phyloP scores from a whole-genome alignment of 1,284 basidiomycete genomes.

The Sparassis latifolia region DNA sequence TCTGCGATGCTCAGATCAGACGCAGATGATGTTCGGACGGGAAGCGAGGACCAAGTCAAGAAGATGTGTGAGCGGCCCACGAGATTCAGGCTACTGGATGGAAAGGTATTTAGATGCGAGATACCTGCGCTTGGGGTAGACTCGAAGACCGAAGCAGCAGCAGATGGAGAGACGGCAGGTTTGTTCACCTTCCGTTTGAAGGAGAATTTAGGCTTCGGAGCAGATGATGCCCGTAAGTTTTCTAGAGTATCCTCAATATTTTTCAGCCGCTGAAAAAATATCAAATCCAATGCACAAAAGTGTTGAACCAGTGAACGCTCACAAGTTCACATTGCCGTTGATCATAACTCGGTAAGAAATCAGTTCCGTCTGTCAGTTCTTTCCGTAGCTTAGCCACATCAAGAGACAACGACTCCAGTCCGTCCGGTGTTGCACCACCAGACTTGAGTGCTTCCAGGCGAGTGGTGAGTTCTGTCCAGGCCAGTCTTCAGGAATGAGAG shows the following conservation, averaged over 20 bases:
- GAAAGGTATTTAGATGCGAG: conserved; percentile 1
- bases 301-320: conserved; percentile 20
- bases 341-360: conserved; percentile 65
- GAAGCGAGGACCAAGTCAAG: conserved; percentile 17
- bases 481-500: conserved; percentile 7
- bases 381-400: conserved; percentile 46
- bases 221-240: conserved; percentile 34
- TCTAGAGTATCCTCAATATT: conserved; percentile 19
- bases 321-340: conserved; percentile 67
- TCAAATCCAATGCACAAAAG: conserved; percentile 17
- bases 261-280: conserved; percentile 46
- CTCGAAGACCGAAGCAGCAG: not conserved
- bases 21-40: conserved; percentile 19
- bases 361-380: conserved; percentile 51
- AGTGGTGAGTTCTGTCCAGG: conserved; percentile 32
- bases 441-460: conserved; percentile 27
- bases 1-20: conserved; percentile 54
- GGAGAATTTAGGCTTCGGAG: conserved; percentile 56
- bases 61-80: conserved; percentile 16
- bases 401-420: conserved; percentile 16
- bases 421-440: conserved; percentile 6
- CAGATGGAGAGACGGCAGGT: conserved; percentile 12
- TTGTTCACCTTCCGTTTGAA: conserved; percentile 54
- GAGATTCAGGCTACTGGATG: conserved; percentile 11
- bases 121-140: not conserved